phyloP scores from a whole-genome alignment of 2,329 filamentous ascomycete species.

The Paecilomyces niveus region DNA sequence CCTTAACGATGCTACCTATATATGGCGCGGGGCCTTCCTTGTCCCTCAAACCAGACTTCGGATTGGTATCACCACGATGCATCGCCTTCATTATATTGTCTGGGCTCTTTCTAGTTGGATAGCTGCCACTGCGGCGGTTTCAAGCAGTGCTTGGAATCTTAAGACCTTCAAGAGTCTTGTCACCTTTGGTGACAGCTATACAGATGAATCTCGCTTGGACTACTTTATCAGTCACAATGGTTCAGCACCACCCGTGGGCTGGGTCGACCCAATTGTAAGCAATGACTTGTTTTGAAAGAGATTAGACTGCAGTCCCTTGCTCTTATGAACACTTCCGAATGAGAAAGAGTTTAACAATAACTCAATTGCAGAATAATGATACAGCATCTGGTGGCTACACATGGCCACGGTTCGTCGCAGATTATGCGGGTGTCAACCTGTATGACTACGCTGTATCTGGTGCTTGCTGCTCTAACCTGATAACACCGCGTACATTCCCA shows the following conservation, averaged over 20 bases:
- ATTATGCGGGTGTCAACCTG: conserved; percentile 45
- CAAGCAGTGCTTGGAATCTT: conserved; percentile 20
- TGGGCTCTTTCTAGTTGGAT: neutral
- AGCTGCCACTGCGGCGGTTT: neutral
- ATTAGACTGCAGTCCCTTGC: neutral
- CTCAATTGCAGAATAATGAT: conserved; percentile 31
- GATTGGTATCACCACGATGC: neutral
- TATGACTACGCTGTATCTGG: conserved; percentile 67
- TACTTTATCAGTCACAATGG: conserved; percentile 58
- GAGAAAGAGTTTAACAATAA: neutral
- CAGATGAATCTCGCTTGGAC: conserved; percentile 60
- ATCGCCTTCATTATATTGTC: neutral
- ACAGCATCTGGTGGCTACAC: conserved; percentile 60
- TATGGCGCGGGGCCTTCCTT: neutral
- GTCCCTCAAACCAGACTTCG: neutral
- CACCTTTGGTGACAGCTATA: conserved; percentile 70
- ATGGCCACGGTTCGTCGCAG: conserved; percentile 62
- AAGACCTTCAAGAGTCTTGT: conserved; percentile 56
- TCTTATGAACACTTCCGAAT: neutral
- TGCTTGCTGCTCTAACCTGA: conserved; percentile 63
- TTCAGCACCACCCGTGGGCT: conserved; percentile 57
- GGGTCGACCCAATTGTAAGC: conserved; percentile 40
- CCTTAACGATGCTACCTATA: neutral
- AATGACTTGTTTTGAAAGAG: neutral
- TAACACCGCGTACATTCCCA: conserved; percentile 51